Evolutionary conservation across 1,284 basidiomycete genomes (phyloP), one percentile per base, ranked within the genome.

Genomic region (Fomitopsis betulina): DNA sequence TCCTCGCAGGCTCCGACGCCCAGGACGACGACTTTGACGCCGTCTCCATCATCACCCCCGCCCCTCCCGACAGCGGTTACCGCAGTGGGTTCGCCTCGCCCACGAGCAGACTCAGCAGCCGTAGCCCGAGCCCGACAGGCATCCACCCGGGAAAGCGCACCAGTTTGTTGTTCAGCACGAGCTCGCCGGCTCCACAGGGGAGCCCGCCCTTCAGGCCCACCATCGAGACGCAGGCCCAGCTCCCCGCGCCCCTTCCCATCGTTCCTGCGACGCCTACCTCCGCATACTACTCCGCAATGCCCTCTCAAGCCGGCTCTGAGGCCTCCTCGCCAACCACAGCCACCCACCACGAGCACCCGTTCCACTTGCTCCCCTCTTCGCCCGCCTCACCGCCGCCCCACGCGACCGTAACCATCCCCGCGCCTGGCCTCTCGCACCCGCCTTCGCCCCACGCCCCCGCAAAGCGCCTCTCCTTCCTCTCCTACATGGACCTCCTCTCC

Each of bases 381-480:
- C 47, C 47, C 5, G 30, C 47, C 2, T 25, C 15, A n/a, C 35
- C 57, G 21, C 69, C 63, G 9, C 65, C 65, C 72, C 73, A 58
- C 30, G 66, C 59, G 35, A 67, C 32, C 70, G 81, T 68, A 70
- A 80, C 62, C 73, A 79, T 60, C 60, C 62, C 62, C 61, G 62
- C 72, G 13, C 62, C 66, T 0, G 63, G 63, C 53, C 30, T 61
- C 64, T 60, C 71, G 37, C 83, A 75, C 62, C 84, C 77, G 35
- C 86, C 82, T 33, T 89, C 79, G 27, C 86, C 85, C 3, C 77
- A 77, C 10, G 70, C 66, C 2, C 73, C 76, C 53, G 77, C 78
- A 42, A 86, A 93, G 66, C 84, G 89, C 1, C 80, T 95, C 32
- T 92, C 89, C 0, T 94, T 94, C 78, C 82, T 94, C 72, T 89